phyloP scores from a whole-genome alignment of 2,329 filamentous ascomycete species.

The Fusarium nanum region DNA sequence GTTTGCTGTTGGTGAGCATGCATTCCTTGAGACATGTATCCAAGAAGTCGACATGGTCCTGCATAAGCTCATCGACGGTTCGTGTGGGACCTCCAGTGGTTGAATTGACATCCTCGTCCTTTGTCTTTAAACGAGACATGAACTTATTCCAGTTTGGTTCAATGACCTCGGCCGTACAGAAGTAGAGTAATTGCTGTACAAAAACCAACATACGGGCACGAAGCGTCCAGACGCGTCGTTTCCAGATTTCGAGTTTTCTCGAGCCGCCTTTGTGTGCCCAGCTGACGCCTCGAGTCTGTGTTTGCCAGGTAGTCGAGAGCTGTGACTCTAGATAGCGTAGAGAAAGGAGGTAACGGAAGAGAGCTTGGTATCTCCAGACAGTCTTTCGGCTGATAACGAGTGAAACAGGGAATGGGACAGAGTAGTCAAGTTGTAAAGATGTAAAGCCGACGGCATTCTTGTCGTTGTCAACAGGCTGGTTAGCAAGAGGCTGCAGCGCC shows the following conservation, averaged over 20 bases:
- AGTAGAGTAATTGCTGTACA: conserved; percentile 95
- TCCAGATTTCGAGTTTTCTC: conserved; percentile 86
- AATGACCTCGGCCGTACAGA: conserved; percentile 96
- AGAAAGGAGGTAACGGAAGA: conserved; percentile 93
- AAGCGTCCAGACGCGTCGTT: conserved; percentile 90
- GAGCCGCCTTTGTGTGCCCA: conserved; percentile 86
- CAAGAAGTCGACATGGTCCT: conserved; percentile 97
- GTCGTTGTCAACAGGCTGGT: conserved; percentile 78
- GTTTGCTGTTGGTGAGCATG: conserved; percentile 97
- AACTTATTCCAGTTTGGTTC: conserved; percentile 97
- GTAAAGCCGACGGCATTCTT: conserved; percentile 92
- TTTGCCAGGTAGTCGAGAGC: conserved; percentile 88
- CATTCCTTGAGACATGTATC: conserved; percentile 98
- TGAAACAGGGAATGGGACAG: conserved; percentile 93
- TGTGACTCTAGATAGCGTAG: conserved; percentile 90
- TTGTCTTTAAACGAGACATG: conserved; percentile 83
- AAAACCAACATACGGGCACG: conserved; percentile 96
- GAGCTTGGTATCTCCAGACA: conserved; percentile 93
- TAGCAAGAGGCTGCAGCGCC: conserved; percentile 77
- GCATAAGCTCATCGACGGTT: conserved; percentile 98
- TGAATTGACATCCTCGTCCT: conserved; percentile 56
- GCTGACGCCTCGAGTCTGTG: conserved; percentile 81
- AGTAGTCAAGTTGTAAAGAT: conserved; percentile 92
- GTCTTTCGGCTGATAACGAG: conserved; percentile 96
- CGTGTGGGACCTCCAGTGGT: conserved; percentile 58